A percentile compares a stretch with the other conserved stretches of the same genome.
These are phyloP conservation scores for Cercospora beticola DNA, from an alignment of 2,329 filamentous ascomycete species.

Conservation along the genomic window DNA sequence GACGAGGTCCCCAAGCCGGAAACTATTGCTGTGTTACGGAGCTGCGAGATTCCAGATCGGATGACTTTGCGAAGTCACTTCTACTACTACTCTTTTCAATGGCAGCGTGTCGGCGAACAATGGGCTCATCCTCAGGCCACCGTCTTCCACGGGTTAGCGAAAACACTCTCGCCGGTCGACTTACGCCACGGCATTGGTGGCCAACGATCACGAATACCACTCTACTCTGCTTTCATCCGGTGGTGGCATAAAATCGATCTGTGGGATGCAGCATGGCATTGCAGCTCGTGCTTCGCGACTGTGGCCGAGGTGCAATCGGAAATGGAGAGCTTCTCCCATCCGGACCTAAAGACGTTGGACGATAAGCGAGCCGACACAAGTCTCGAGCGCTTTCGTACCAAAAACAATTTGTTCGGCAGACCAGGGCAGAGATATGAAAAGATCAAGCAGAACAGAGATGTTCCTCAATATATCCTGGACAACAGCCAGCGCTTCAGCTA, in stretches of 20 bases:
- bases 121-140: slow-evolving; percentile 64
- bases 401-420: background rate
- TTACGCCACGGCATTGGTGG: slow-evolving; percentile 48
- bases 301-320: slow-evolving; percentile 53
- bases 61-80: slow-evolving; percentile 33
- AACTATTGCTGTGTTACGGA: slow-evolving; percentile 28
- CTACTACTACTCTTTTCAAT: slow-evolving; percentile 37
- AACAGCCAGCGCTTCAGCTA: slow-evolving; percentile 38
- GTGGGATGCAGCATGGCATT: slow-evolving; percentile 60
- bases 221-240: slow-evolving; percentile 13
- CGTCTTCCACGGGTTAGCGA: slow-evolving; percentile 48
- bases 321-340: background rate
- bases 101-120: slow-evolving; percentile 36
- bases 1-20: slow-evolving; percentile 56
- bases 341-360: slow-evolving; percentile 59
- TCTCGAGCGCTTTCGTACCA: background rate
- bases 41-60: slow-evolving; percentile 31
- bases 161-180: slow-evolving; percentile 56
- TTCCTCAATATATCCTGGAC: slow-evolving; percentile 51
- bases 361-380: slow-evolving; percentile 30
- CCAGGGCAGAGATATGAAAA: slow-evolving; percentile 49
- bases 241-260: slow-evolving; percentile 48
- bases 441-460: slow-evolving; percentile 53
- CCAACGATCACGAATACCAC: slow-evolving; percentile 17
- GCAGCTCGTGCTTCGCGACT: slow-evolving; percentile 60